Conservation (phyloP, 441 rosid genomes). For the Erodium moschatum region DNA sequence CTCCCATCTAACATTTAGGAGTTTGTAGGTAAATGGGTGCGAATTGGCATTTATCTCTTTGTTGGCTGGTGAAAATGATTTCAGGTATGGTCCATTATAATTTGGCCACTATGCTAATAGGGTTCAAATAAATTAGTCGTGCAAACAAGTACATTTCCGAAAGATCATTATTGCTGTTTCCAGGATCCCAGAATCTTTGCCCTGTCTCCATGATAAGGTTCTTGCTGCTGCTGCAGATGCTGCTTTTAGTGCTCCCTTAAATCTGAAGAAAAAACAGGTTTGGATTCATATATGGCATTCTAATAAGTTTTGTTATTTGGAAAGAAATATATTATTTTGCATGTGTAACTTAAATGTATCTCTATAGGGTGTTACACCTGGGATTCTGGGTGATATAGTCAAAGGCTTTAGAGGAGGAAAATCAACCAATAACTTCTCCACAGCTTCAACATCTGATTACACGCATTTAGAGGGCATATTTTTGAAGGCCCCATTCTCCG, state of each 20-base stretch:
- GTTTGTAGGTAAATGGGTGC: slow-evolving; percentile 44
- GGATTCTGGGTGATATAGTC: slow-evolving; percentile 42
- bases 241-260: slow-evolving; percentile 38
- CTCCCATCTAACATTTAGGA: slow-evolving; percentile 10
- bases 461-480: slow-evolving; percentile 38
- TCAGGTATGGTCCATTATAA: slow-evolving; percentile 31
- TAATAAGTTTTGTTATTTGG: neutral
- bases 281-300: neutral
- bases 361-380: slow-evolving; percentile 35
- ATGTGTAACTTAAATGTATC: slow-evolving; percentile 16
- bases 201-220: slow-evolving; percentile 59
- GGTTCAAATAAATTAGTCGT: slow-evolving; percentile 6
- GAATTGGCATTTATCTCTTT: slow-evolving; percentile 53
- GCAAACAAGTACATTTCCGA: slow-evolving; percentile 10
- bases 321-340: slow-evolving; percentile 6
- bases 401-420: slow-evolving; percentile 44
- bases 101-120: slow-evolving; percentile 5
- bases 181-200: slow-evolving; percentile 47
- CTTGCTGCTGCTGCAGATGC: slow-evolving; percentile 65
- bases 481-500: slow-evolving; percentile 30
- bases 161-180: slow-evolving; percentile 17
- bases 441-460: slow-evolving; percentile 26
- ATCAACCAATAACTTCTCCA: slow-evolving; percentile 15
- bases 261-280: slow-evolving; percentile 56
- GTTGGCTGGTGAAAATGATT: slow-evolving; percentile 33